These are phyloP conservation scores for Lichtheimia hyalospora DNA, from an alignment of 371 early-diverging fungal species.

Conservation along the genomic window DNA sequence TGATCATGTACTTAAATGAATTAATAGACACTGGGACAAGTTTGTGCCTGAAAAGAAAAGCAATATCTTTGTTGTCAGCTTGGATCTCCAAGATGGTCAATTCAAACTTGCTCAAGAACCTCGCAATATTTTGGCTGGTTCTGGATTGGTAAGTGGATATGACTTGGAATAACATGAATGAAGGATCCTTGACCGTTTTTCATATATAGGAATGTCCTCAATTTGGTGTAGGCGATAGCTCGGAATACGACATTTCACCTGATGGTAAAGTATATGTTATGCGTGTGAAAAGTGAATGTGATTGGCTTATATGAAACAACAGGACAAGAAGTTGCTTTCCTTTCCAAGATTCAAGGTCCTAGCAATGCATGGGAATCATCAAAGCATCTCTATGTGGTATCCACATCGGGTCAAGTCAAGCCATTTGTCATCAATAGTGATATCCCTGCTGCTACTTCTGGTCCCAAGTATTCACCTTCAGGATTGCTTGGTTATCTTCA, in stretches of 20 bases:
- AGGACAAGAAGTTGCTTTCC: constrained; percentile 69
- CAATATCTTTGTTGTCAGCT: constrained; percentile 55
- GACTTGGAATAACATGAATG: not conserved
- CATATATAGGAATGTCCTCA: constrained; percentile 45
- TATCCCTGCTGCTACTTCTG: constrained; percentile 62
- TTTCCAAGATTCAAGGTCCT: constrained; percentile 60
- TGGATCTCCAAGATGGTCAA: constrained; percentile 28
- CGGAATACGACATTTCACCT: constrained; percentile 62
- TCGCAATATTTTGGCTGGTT: constrained; percentile 49
- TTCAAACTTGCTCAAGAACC: constrained; percentile 35
- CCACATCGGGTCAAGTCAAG: constrained; percentile 41
- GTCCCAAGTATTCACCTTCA: constrained; percentile 64
- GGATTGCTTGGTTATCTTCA: constrained; percentile 76
- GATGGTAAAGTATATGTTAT: constrained; percentile 33
- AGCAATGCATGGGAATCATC: constrained; percentile 83
- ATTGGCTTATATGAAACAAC: not conserved
- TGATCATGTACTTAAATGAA: not conserved
- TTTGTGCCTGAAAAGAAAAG: constrained; percentile 54
- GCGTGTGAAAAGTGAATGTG: too few relatives aligned
- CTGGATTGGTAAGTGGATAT: constrained; percentile 34
- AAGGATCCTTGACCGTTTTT: not conserved
- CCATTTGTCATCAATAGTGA: constrained; percentile 57
- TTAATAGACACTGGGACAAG: constrained; percentile 66
- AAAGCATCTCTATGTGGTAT: constrained; percentile 66
- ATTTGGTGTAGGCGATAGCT: constrained; percentile 61